Evolutionary conservation across 2,329 filamentous ascomycete species (phyloP).

Genomic region (Aureobasidium sp.): DNA sequence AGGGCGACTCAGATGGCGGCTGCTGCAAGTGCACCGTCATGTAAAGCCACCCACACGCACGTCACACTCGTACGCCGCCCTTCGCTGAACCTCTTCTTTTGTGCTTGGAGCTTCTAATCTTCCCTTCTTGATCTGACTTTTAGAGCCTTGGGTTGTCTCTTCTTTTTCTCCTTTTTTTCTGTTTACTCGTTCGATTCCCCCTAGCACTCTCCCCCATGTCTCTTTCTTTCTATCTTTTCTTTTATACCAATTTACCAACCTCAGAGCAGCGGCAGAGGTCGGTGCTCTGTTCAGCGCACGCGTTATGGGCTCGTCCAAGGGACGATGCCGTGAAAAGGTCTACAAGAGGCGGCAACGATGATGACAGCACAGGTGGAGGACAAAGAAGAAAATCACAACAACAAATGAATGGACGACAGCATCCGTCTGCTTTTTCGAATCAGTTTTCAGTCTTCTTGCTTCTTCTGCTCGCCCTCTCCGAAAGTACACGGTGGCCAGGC

Average conservation of each 20-base stretch:
- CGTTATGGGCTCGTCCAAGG: neutral
- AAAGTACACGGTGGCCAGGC: neutral
- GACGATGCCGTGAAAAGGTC: neutral
- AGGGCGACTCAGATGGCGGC: slow-evolving; percentile 54
- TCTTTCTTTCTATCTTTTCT: slow-evolving; percentile 8
- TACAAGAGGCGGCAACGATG: slow-evolving; percentile 10
- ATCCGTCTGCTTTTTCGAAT: slow-evolving; percentile 4
- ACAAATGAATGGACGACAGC: slow-evolving; percentile 10
- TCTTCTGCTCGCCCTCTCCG: neutral
- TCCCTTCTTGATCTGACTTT: slow-evolving; percentile 14
- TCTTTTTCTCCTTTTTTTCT: neutral
- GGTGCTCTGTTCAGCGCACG: neutral
- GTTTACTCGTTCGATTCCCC: slow-evolving; percentile 14
- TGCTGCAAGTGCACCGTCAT: slow-evolving; percentile 90
- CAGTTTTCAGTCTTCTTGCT: neutral
- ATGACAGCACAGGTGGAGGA: slow-evolving; percentile 4
- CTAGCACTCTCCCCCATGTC: slow-evolving; percentile 6
- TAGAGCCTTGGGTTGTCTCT: slow-evolving; percentile 13
- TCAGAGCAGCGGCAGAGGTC: slow-evolving; percentile 5
- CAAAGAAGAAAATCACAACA: slow-evolving; percentile 3
- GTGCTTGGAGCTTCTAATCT: slow-evolving; percentile 13
- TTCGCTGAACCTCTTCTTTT: slow-evolving; percentile 1
- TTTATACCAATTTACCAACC: slow-evolving; percentile 9
- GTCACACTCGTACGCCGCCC: neutral
- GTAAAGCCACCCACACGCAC: slow-evolving; percentile 43